phyloP scores from a whole-genome alignment of 768 basidiomycete genomes.

The Arthromyces matolae region DNA sequence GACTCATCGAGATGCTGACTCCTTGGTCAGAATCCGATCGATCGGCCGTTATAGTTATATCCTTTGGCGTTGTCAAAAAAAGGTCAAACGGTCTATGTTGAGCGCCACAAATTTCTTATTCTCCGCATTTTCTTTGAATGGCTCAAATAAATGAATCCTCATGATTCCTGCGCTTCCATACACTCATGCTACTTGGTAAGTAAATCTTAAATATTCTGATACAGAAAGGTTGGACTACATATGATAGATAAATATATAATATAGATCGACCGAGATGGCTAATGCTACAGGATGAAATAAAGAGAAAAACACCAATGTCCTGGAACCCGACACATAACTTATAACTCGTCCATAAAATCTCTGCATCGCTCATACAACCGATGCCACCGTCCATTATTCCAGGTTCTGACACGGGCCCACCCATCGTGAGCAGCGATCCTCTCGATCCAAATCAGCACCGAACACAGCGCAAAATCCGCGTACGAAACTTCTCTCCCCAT shows the following conservation, averaged over 20 bases:
- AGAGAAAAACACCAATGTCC: background rate
- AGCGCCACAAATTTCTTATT: no score
- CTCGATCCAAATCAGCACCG: conserved; percentile 72
- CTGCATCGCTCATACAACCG: conserved; percentile 58
- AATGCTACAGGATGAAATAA: background rate
- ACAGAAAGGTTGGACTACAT: background rate
- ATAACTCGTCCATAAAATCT: conserved; percentile 66
- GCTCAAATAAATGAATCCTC: no score
- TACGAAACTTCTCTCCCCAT: no score
- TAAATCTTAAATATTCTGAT: no score
- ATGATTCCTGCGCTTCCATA: no score
- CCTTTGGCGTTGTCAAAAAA: no score
- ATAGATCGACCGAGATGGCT: background rate
- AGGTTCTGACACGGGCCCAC: conserved; percentile 63
- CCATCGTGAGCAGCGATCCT: conserved; percentile 69
- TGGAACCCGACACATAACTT: background rate
- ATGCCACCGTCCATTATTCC: conserved; percentile 69
- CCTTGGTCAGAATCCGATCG: no score
- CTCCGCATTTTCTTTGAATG: no score
- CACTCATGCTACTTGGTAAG: no score
- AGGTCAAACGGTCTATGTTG: no score
- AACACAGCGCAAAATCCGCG: conserved; percentile 73
- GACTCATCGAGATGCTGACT: no score
- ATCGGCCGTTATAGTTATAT: no score
- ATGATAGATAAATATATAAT: background rate